Percentiles rank a stretch among this genome's conserved stretches.
phyloP scores from a whole-genome alignment of 164 flowering plant species.

The Sextonia rubra region DNA sequence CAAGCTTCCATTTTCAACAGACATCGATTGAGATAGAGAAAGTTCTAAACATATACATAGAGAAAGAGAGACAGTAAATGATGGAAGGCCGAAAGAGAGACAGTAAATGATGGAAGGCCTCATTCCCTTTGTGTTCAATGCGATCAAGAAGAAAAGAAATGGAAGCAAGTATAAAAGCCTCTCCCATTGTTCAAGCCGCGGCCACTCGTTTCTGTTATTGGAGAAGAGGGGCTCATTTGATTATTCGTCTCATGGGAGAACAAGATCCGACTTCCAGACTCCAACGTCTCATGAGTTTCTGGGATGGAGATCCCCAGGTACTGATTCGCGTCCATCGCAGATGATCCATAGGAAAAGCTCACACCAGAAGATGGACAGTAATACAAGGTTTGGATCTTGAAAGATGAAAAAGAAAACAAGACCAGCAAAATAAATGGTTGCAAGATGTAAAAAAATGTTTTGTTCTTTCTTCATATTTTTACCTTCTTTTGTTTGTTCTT shows the following conservation, averaged over 20 bases:
- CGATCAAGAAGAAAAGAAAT: conserved; percentile 29
- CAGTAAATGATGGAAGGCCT: conserved; percentile 36
- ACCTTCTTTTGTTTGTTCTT: not conserved
- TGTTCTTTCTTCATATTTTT: not conserved
- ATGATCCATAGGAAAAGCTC: not conserved
- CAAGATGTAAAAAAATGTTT: not conserved
- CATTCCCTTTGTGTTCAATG: conserved; percentile 32
- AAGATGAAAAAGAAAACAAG: not conserved
- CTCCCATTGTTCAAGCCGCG: conserved; percentile 23
- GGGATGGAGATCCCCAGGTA: not conserved
- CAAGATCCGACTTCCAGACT: conserved; percentile 6
- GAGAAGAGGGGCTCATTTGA: conserved; percentile 5
- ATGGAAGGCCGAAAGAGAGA: conserved; percentile 53
- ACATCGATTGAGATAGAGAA: not conserved
- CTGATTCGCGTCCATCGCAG: not conserved
- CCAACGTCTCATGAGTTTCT: not conserved
- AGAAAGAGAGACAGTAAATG: not conserved
- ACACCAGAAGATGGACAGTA: not conserved
- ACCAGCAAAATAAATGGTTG: too few species aligned
- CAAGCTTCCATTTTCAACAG: not conserved
- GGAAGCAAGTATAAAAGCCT: conserved; percentile 21
- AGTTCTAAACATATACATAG: too few species aligned
- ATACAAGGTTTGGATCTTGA: not conserved
- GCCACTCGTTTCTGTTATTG: conserved; percentile 18
- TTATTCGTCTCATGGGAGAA: conserved; percentile 37